Conservation (phyloP, 179 eudicot genomes). For the Beta lomatogona region DNA sequence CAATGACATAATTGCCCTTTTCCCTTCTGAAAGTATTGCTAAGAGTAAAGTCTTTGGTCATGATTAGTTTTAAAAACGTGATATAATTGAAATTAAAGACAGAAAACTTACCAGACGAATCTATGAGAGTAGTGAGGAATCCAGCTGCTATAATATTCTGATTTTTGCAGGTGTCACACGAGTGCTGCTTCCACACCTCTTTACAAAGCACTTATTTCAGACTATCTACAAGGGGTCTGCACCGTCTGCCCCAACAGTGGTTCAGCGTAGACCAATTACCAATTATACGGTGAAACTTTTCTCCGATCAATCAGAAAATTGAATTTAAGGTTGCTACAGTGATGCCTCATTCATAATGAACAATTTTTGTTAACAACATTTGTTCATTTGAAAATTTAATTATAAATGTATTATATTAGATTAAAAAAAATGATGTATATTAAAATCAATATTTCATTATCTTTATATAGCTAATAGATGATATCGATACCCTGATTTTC, state of each 20-base stretch:
- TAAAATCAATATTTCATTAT: too few species aligned
- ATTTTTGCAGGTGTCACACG: background rate
- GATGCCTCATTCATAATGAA: too few species aligned
- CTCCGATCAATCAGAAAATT: background rate
- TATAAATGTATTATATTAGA: too few species aligned
- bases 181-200: background rate
- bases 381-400: too few species aligned
- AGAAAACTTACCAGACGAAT: background rate
- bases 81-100: background rate
- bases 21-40: background rate
- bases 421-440: too few species aligned
- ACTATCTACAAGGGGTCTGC: background rate
- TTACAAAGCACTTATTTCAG: background rate
- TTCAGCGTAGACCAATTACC: background rate
- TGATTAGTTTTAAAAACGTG: background rate
- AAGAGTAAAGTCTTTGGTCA: background rate
- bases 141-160: background rate
- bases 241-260: background rate
- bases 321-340: too few species aligned
- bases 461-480: too few species aligned
- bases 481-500: too few species aligned
- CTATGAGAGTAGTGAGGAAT: constrained; percentile 3
- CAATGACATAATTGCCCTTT: background rate
- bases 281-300: background rate
- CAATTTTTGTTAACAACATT: too few species aligned